A percentile compares a stretch with the other conserved stretches of the same genome.
Conservation (phyloP, 345 rosid species). For the Abelmoschus esculentus region DNA sequence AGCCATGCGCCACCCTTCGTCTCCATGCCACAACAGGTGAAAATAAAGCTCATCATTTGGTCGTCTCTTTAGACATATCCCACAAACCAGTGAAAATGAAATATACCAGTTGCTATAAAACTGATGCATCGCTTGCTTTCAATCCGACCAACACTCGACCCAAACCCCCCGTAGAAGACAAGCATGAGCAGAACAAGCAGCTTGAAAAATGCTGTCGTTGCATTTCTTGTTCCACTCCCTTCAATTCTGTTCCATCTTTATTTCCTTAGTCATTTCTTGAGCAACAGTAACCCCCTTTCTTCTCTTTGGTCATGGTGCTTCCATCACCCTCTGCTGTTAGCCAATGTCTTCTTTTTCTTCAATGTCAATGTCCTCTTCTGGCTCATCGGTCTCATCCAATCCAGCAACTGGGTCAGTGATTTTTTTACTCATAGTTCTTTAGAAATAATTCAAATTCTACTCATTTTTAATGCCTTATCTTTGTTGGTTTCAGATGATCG, state of each 20-base stretch:
- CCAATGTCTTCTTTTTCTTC: slow-evolving; percentile 76
- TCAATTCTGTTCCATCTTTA: slow-evolving; percentile 56
- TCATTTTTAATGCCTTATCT: background rate
- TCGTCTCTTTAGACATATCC: background rate
- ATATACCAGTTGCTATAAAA: background rate
- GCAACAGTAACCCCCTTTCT: slow-evolving; percentile 14
- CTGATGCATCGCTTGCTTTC: background rate
- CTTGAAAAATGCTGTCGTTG: slow-evolving; percentile 49
- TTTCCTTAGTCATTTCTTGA: slow-evolving; percentile 41
- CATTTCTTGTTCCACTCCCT: slow-evolving; percentile 70
- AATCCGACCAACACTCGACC: background rate
- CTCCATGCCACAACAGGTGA: background rate
- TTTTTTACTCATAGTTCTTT: background rate
- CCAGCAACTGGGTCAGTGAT: slow-evolving; percentile 73
- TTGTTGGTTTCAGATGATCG: slow-evolving; percentile 62
- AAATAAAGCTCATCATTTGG: background rate
- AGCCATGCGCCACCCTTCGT: background rate
- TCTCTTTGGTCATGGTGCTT: slow-evolving; percentile 64
- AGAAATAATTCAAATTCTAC: background rate
- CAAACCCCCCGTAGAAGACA: background rate
- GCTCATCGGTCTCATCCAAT: slow-evolving; percentile 60
- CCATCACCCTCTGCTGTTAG: slow-evolving; percentile 68
- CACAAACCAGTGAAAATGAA: background rate
- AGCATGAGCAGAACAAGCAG: slow-evolving; percentile 37
- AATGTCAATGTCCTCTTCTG: slow-evolving; percentile 91